phyloP scores from a whole-genome alignment of 1,284 basidiomycete genomes.

The Ustilago bromivora region DNA sequence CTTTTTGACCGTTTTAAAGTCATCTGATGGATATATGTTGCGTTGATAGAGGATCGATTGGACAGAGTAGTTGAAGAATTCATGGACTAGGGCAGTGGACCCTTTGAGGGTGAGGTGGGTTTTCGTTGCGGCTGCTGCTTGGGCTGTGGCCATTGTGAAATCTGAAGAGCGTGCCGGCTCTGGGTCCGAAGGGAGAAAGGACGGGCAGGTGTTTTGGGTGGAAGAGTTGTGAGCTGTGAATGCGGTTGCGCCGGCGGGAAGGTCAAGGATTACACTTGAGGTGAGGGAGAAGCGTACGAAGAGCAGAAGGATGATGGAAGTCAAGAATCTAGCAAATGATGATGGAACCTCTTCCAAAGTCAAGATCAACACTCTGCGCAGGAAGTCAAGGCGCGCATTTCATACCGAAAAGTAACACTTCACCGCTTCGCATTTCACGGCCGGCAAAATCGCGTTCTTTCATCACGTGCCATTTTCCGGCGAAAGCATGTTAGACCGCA shows the following conservation, averaged over 20 bases:
- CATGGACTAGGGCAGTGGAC: slow-evolving; percentile 92
- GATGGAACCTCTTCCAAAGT: not conserved
- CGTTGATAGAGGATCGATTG: slow-evolving; percentile 88
- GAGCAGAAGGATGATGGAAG: not conserved
- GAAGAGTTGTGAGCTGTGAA: no score
- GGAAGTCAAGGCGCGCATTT: not conserved
- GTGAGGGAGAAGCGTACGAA: not conserved
- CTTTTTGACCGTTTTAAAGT: slow-evolving; percentile 84
- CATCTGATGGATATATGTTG: slow-evolving; percentile 95
- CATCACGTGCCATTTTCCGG: not conserved
- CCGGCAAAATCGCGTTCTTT: slow-evolving; percentile 6
- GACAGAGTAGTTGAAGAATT: slow-evolving; percentile 98
- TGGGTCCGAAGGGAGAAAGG: no score
- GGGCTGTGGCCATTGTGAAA: slow-evolving; percentile 48
- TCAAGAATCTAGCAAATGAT: not conserved
- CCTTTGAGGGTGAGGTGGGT: slow-evolving; percentile 83
- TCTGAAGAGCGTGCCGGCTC: not conserved
- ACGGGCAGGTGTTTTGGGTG: no score
- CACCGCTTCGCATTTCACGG: not conserved
- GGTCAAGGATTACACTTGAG: no score
- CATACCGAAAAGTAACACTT: slow-evolving; percentile 12
- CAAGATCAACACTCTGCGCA: slow-evolving; percentile 20
- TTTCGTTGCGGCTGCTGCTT: slow-evolving; percentile 57
- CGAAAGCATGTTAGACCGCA: not conserved
- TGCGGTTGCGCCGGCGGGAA: no score